Evolutionary conservation across 768 basidiomycete species (phyloP).

Genomic region (Mrakia hoshinonis): DNA sequence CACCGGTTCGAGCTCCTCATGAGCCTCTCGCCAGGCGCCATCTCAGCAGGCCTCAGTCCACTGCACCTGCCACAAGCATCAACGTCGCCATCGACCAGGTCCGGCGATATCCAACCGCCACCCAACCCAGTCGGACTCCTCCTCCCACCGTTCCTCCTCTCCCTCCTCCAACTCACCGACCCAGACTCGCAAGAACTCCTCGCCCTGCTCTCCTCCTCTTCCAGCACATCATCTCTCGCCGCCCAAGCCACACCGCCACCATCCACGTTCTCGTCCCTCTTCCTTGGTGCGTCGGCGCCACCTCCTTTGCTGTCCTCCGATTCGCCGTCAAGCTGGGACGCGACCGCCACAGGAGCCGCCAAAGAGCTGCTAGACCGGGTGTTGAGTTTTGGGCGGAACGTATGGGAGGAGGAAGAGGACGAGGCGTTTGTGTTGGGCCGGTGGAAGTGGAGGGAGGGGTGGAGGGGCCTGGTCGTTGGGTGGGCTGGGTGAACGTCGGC

Average conservation of each 20-base stretch:
- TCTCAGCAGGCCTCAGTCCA: conserved; percentile 1
- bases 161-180: conserved; percentile 8
- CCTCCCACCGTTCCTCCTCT: not conserved
- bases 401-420: not conserved
- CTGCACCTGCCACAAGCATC: not conserved
- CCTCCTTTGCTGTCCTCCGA: not conserved
- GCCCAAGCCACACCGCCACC: not conserved
- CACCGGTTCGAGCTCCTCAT: conserved; percentile 4
- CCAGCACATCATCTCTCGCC: too few relatives aligned
- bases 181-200: not conserved
- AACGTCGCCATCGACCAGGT: not conserved
- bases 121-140: not conserved
- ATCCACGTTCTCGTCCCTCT: not conserved
- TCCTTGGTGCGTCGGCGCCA: not conserved
- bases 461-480: not conserved
- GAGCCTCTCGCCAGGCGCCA: not conserved
- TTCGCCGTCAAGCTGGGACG: not conserved
- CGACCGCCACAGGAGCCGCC: not conserved
- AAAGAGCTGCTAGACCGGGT: not conserved
- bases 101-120: not conserved
- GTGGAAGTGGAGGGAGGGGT: conserved; percentile 13
- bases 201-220: not conserved
- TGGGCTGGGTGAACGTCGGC: not conserved
- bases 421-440: not conserved
- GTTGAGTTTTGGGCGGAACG: not conserved